Evolutionary conservation across 2,329 filamentous ascomycete species (phyloP).

Genomic region (Colletotrichum tropicale): DNA sequence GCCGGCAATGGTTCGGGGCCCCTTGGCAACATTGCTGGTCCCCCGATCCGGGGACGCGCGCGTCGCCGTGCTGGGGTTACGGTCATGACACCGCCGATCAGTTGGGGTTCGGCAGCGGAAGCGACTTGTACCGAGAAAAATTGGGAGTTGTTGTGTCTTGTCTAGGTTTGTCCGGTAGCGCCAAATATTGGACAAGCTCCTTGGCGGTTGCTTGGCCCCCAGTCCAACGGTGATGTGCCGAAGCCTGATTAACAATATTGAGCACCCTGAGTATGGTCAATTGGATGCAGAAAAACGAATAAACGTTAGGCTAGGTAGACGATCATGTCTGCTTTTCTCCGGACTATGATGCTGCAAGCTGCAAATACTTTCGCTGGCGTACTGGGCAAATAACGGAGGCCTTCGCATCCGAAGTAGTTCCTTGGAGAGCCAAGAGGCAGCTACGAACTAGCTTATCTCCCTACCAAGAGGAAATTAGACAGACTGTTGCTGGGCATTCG

Average conservation of each 20-base stretch:
- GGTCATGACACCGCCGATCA: slow-evolving; percentile 3
- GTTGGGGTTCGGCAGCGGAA: not conserved
- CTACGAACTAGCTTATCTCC: not conserved
- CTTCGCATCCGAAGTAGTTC: not conserved
- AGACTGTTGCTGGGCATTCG: not conserved
- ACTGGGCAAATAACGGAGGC: not conserved
- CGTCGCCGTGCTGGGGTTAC: not conserved
- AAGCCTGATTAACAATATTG: not conserved
- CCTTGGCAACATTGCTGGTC: not conserved
- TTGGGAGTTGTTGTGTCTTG: not conserved
- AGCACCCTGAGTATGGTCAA: not conserved
- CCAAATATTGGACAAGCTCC: not conserved
- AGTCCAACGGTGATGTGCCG: not conserved
- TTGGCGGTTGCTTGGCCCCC: not conserved
- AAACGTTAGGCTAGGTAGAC: not conserved
- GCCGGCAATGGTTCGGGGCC: not conserved
- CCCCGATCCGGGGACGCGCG: not conserved
- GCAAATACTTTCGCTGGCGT: not conserved
- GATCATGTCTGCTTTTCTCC: not conserved
- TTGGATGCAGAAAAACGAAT: not conserved
- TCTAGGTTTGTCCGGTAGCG: not conserved
- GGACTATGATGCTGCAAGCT: not conserved
- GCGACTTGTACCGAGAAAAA: not conserved
- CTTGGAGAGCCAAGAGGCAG: not conserved
- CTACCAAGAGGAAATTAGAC: not conserved